Conservation (phyloP, 352 stramenopile genomes). For the Phytophthora parvispora region DNA sequence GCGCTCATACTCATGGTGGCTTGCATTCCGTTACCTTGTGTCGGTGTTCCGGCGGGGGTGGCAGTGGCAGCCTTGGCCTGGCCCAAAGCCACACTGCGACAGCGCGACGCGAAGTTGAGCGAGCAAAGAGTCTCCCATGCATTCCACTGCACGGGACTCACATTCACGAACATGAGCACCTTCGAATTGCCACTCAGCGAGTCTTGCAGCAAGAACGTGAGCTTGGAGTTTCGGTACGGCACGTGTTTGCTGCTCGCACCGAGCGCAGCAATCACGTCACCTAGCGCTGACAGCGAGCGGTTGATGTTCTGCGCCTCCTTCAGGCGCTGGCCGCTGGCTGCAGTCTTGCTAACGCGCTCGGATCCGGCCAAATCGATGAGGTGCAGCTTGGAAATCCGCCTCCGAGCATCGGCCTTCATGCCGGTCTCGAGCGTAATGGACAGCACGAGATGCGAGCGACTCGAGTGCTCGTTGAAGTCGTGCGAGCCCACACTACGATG, state of each 20-base stretch:
- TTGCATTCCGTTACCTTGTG: slow-evolving; percentile 39
- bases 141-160: slow-evolving; percentile 91
- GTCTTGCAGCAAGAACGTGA: slow-evolving; percentile 92
- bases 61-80: slow-evolving; percentile 69
- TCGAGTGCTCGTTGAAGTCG: slow-evolving; percentile 95
- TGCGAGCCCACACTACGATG: slow-evolving; percentile 91
- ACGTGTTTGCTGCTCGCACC: slow-evolving; percentile 92
- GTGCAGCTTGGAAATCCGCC: slow-evolving; percentile 79
- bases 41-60: slow-evolving; percentile 11
- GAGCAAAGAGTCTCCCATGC: slow-evolving; percentile 91
- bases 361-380: slow-evolving; percentile 92
- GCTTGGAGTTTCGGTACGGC: slow-evolving; percentile 97
- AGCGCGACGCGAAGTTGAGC: slow-evolving; percentile 92
- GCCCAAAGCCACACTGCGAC: slow-evolving; percentile 89
- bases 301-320: slow-evolving; percentile 99
- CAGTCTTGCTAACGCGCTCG: slow-evolving; percentile 92
- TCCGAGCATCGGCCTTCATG: slow-evolving; percentile 52
- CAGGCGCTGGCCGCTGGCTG: slow-evolving; percentile 91
- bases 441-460: slow-evolving; percentile 94
- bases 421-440: slow-evolving; percentile 83
- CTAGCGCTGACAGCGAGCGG: slow-evolving; percentile 93
- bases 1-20: slow-evolving; percentile 44
- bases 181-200: slow-evolving; percentile 86
- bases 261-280: slow-evolving; percentile 96
- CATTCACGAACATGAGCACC: slow-evolving; percentile 90